Evolutionary conservation across 139 green algal genomes (phyloP).

Genomic region (Micractinium sp.): DNA sequence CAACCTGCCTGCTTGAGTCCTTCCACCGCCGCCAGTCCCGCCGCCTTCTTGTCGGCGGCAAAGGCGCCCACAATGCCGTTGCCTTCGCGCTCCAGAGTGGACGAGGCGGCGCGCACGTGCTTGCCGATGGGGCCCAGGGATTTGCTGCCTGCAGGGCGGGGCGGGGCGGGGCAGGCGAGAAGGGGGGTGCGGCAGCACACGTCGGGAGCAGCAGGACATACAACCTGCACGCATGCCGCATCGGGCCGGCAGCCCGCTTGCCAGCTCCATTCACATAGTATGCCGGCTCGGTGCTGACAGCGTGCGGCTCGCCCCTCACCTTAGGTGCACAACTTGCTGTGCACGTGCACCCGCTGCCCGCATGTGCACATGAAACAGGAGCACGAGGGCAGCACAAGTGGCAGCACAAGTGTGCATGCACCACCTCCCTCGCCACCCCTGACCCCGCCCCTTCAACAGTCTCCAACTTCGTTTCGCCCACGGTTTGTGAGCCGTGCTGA

Average conservation of each 20-base stretch:
- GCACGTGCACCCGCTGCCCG: too few species aligned
- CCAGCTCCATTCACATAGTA: too few species aligned
- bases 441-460: too few species aligned
- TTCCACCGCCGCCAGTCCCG: constrained; percentile 42
- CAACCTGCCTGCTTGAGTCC: constrained; percentile 43
- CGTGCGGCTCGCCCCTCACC: too few species aligned
- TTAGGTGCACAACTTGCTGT: too few species aligned
- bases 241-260: too few species aligned
- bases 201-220: neutral
- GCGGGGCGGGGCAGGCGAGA: too few species aligned
- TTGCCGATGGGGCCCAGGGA: constrained; percentile 32
- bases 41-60: constrained; percentile 78
- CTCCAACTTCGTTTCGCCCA: too few species aligned
- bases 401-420: neutral
- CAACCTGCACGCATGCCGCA: neutral
- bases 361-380: neutral
- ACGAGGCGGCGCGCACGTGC: constrained; percentile 50
- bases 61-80: constrained; percentile 72
- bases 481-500: neutral
- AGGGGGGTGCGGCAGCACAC: neutral
- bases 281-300: too few species aligned
- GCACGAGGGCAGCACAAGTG: too few species aligned
- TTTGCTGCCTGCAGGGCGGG: constrained; percentile 21
- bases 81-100: constrained; percentile 64
- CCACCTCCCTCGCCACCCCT: too few species aligned